Conservation (phyloP, 148 eudicot genomes). For the Amaranthus cruentus region DNA sequence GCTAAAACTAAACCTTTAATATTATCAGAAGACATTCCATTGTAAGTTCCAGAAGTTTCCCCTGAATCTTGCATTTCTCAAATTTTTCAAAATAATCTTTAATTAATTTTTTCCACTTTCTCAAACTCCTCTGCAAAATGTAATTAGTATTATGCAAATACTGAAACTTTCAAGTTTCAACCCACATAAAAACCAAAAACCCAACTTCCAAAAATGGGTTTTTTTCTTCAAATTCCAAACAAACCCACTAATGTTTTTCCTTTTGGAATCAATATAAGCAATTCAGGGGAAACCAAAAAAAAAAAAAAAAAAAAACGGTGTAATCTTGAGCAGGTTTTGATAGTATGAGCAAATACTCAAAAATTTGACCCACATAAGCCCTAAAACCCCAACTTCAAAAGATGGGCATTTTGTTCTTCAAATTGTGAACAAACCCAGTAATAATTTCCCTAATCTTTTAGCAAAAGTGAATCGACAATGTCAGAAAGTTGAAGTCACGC, state of each 20-base stretch:
- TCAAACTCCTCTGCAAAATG: neutral
- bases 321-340: no score
- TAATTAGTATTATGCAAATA: neutral
- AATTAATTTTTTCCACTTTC: neutral
- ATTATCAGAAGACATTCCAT: conserved; percentile 35
- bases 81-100: neutral
- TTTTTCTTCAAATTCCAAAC: no score
- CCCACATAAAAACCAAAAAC: neutral
- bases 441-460: neutral
- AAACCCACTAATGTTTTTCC: no score
- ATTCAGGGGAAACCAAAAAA: no score
- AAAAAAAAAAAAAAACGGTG: no score
- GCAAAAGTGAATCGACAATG: neutral
- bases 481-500: conserved; percentile 4
- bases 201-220: neutral
- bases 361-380: conserved; percentile 4
- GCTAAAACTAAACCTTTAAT: conserved; percentile 35
- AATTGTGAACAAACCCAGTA: neutral
- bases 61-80: conserved; percentile 26
- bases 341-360: neutral
- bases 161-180: neutral
- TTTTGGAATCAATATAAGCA: no score
- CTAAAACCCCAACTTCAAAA: conserved; percentile 2
- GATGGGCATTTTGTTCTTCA: conserved; percentile 8
- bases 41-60: conserved; percentile 15